Conservation (phyloP, 2,329 filamentous ascomycete species). For the Fusarium begoniae region DNA sequence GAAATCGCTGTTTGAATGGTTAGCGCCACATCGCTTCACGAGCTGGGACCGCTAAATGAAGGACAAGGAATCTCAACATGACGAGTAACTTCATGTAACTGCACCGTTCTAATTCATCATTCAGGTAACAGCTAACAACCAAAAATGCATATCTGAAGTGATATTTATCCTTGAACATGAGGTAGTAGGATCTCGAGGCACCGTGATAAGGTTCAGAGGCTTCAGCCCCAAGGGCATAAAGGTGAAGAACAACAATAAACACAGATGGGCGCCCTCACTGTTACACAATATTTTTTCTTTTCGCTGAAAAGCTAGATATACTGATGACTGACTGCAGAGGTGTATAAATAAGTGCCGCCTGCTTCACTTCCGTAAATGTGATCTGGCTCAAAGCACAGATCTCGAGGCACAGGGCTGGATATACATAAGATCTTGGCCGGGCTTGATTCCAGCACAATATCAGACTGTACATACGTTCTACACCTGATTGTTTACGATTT, state of each 20-base stretch:
- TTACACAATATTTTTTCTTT: no score
- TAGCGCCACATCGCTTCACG: no score
- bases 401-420: not conserved
- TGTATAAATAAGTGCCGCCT: no score
- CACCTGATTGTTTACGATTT: rapidly evolving
- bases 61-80: not conserved
- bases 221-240: no score
- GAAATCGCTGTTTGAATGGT: not conserved
- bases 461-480: rapidly evolving
- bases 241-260: no score
- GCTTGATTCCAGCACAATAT: rapidly evolving
- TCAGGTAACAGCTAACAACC: no score
- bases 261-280: no score
- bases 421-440: rapidly evolving
- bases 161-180: rapidly evolving
- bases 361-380: no score
- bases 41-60: rapidly evolving
- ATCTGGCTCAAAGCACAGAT: no score
- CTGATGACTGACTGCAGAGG: no score
- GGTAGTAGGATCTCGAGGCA: not conserved
- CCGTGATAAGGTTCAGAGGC: no score
- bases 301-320: no score
- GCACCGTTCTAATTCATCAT: rapidly evolving
- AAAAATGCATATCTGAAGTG: rapidly evolving
- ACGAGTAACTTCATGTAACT: not conserved